Base-by-base conservation (phyloP, 176 grass and related monocot genomes). In the barley (Hordeum vulgare) region DNA sequence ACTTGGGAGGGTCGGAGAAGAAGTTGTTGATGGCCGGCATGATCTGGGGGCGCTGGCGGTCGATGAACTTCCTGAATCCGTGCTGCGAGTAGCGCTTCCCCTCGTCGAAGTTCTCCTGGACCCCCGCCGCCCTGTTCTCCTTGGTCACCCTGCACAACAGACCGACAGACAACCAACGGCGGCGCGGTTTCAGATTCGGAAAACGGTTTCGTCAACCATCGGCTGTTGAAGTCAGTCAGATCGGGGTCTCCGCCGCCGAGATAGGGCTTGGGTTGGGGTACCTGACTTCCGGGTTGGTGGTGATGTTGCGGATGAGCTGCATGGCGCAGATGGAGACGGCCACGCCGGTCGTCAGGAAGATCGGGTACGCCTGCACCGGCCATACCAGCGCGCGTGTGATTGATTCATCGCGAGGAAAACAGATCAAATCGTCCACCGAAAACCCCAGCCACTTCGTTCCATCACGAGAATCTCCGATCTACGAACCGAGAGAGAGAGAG, bases 281-380 rank as follows among this genome's bases (percentile, higher is more conserved):
- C 81, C 86, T 83, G 37, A 83, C 86, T 83, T 92, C 90, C 4
- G 91, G 91, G 71, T 93, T 88, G 20, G 77, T 83, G 11, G 88
- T 88, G 81, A 93, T 93, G 71, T 93, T 93, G 76, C 91, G 85
- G 7, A 84, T 21, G 45, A 93, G 81, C 45, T 85, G 80, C 76
- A 82, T 85, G 14, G 39, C 44, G 70, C 91, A 93, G 63, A 93
- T 87, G 20, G 75, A 62, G 5, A 93, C 65, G 10, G 91, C 91
- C 24, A 51, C 63, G 10, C 58, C 91, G 5, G 86, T 86, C 1
- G 88, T 70, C 1, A 21, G n/a, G 41, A 93, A 82, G n/a, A 93
- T 53, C 26, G 88, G 91, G n/a, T 87, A 93, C 68, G 79, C 91
- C 90, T 92, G 21, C 13, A 54, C 21, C 75, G 25, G 37, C 20